Evolutionary conservation across 2,329 filamentous ascomycete genomes (phyloP).

Genomic region (Phoma sp.): DNA sequence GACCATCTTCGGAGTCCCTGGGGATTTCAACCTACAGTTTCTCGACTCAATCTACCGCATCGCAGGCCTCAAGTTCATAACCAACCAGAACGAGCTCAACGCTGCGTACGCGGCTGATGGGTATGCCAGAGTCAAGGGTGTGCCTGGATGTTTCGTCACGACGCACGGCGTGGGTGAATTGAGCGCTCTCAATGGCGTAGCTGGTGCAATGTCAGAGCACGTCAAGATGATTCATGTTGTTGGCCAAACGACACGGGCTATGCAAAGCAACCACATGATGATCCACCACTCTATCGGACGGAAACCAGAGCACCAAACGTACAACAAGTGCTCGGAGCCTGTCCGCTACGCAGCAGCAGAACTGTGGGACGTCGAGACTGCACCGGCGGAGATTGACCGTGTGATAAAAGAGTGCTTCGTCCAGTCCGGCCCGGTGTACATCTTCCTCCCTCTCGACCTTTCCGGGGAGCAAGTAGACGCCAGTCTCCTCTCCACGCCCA

Average conservation of each 20-base stretch:
- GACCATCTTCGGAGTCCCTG: conserved; percentile 53
- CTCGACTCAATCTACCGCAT: conserved; percentile 53
- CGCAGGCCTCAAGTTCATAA: conserved; percentile 53
- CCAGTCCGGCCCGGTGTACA: conserved; percentile 52
- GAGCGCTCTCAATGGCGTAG: conserved; percentile 54
- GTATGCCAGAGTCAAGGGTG: conserved; percentile 62
- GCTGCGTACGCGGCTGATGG: conserved; percentile 65
- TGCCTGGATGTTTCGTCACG: conserved; percentile 59
- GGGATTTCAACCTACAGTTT: conserved; percentile 55
- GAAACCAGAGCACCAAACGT: conserved; percentile 51
- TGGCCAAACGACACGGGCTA: conserved; percentile 51
- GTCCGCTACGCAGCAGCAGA: conserved; percentile 51
- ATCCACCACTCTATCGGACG: conserved; percentile 55
- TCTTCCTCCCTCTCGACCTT: conserved; percentile 54
- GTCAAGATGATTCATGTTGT: conserved; percentile 56
- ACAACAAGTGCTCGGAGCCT: conserved; percentile 48
- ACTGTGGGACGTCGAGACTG: conserved; percentile 49
- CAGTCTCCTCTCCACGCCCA: conserved; percentile 43
- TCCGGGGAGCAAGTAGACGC: conserved; percentile 46
- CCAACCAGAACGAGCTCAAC: conserved; percentile 66
- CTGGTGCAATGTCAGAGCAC: conserved; percentile 52
- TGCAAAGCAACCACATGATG: conserved; percentile 54
- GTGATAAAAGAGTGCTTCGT: conserved; percentile 53
- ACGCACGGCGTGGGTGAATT: conserved; percentile 66
- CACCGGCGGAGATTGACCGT: conserved; percentile 52